A percentile compares a stretch with the other conserved stretches of the same genome.
Evolutionary conservation across 305 asterid genomes (phyloP).

Genomic region (Fraxinus greggii): DNA sequence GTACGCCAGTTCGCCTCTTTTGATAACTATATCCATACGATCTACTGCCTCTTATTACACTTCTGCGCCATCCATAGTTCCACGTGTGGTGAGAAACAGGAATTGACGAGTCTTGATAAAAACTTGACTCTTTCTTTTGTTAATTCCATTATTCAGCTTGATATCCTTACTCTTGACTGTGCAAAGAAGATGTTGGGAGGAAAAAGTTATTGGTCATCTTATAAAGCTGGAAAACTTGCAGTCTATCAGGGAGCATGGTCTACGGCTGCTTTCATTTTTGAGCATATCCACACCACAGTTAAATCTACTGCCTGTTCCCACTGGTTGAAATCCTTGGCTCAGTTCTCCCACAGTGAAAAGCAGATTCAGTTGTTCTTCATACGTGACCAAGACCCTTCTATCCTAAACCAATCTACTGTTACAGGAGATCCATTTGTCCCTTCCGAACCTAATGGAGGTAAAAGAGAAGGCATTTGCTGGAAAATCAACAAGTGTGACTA

Average conservation of each 20-base stretch:
- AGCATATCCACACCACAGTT: slow-evolving; percentile 47
- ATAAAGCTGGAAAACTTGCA: slow-evolving; percentile 73
- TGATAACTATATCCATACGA: slow-evolving; percentile 36
- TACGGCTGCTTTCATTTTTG: slow-evolving; percentile 65
- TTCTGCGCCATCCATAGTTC: slow-evolving; percentile 32
- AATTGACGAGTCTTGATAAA: slow-evolving; percentile 26
- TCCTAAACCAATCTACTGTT: background rate
- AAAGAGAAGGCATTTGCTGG: slow-evolving; percentile 24
- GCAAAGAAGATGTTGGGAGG: slow-evolving; percentile 45
- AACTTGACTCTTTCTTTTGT: slow-evolving; percentile 21
- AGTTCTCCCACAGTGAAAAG: slow-evolving; percentile 58
- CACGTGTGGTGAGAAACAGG: slow-evolving; percentile 32
- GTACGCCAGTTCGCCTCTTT: slow-evolving; percentile 36
- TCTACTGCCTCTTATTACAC: slow-evolving; percentile 53
- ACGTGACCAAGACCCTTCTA: slow-evolving; percentile 17
- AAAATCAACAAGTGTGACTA: slow-evolving; percentile 25
- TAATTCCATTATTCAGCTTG: slow-evolving; percentile 44
- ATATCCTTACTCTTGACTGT: slow-evolving; percentile 41
- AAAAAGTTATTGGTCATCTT: slow-evolving; percentile 57
- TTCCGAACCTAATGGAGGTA: slow-evolving; percentile 25
- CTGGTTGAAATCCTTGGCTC: slow-evolving; percentile 73
- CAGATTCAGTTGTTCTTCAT: slow-evolving; percentile 46
- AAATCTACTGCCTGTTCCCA: slow-evolving; percentile 45
- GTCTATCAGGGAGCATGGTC: slow-evolving; percentile 84
- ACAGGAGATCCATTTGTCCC: background rate